Evolutionary conservation across 352 stramenopile species (phyloP), one percentile per base, ranked within the genome.

Genomic region (Aphanomyces euteiches): DNA sequence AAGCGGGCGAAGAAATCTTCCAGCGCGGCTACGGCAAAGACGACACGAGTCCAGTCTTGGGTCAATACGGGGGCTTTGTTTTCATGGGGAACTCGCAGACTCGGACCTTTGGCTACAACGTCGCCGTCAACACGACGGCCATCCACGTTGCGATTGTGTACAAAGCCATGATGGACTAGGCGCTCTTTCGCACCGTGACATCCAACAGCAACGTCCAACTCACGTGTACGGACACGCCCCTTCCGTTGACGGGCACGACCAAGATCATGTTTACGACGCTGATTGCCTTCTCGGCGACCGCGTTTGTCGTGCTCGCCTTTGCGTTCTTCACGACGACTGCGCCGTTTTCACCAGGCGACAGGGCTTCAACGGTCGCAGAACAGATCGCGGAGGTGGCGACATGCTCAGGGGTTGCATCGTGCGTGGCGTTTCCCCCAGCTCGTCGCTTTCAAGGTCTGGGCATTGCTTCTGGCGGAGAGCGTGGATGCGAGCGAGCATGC

Each of bases 311-410:
- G n/a, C 89, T 98, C 54, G 89, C 91, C 15, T 93, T 98, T 60
- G 89, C 90, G n/a, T 98, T 96, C 74, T 92, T 98, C 53, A 90
- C 93, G 0, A 90, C 88, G 8, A n/a, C n/a, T n/a, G n/a, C n/a
- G n/a, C n/a, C n/a, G n/a, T n/a, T n/a, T n/a, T n/a, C n/a, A n/a
- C n/a, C n/a, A n/a, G n/a, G n/a, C n/a, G n/a, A n/a, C n/a, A n/a
- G n/a, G n/a, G n/a, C n/a, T n/a, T n/a, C n/a, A n/a, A n/a, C n/a
- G n/a, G n/a, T n/a, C n/a, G n/a, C n/a, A n/a, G n/a, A n/a, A n/a
- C n/a, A n/a, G n/a, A n/a, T n/a, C n/a, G n/a, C n/a, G n/a, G n/a
- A n/a, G n/a, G n/a, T n/a, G n/a, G n/a, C n/a, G n/a, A n/a, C n/a
- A 28, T 28, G 28, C 28, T 28, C 28, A 28, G 0, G 28, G 28